Evolutionary conservation across 2,329 filamentous ascomycete genomes (phyloP), one percentile per base, ranked within the genome.

Genomic region (Talaromyces sp.): DNA sequence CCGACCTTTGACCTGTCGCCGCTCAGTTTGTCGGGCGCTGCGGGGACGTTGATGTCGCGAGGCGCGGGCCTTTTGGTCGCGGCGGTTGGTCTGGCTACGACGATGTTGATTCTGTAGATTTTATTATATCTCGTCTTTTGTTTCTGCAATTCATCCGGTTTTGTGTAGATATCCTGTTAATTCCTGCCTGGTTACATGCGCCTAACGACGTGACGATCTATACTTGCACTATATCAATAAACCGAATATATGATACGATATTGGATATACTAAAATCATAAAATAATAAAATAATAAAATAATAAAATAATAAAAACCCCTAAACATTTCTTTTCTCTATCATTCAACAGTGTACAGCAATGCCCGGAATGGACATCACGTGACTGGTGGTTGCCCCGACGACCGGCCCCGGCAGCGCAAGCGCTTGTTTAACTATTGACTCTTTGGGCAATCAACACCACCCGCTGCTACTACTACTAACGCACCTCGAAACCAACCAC

Each of bases 1-100:
- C 83, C 84, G 1, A 61, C 53, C 10, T 56, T 57, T 52, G 55
- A 56, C n/a, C 18, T 16, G 56, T 30, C 27, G 4, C 16, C 40
- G 36, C 27, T 40, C 28, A 56, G 16, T 23, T n/a, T 47, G 42
- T 7, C 6, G 42, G 9, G 42, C 42, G n/a, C n/a, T 10, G 42
- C 42, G 14, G 42, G 18, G 3, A 18, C 1, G 1, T 23, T 23
- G 42, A 2, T 12, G 1, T 23, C n/a, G 8, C 5, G 9, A 23
- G 42, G 42, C 5, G 42, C n/a, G n/a, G 42, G 42, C 4, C 7
- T 47, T 10, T 47, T 18, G n/a, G 7, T 18, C 9, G 34, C 12
- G n/a, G 42, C 14, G n/a, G 42, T 10, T 12, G n/a, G 42, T 23
- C 7, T 47, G 18, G 18, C 18, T 23, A 23, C 42, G n/a, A 47